Conservation (phyloP, 257 asterid genomes). For the Nicotiana attenuata region DNA sequence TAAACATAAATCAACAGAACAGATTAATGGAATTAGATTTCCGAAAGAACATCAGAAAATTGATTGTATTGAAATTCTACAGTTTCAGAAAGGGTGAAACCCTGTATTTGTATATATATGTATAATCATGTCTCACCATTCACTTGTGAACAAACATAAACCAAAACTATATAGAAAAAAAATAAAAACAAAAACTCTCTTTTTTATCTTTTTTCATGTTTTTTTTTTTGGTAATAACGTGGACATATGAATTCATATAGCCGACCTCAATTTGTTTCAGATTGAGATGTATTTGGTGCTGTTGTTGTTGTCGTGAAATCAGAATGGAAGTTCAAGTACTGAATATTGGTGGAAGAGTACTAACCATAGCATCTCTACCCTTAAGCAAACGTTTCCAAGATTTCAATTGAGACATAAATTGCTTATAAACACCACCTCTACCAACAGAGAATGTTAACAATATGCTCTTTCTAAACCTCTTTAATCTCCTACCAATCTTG, state of each 20-base stretch:
- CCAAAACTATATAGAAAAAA: not conserved
- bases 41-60: not conserved
- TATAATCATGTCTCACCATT: conserved; percentile 2
- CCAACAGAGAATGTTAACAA: conserved; percentile 30
- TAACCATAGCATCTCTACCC: conserved; percentile 20
- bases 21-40: not conserved
- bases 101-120: not conserved
- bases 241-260: not conserved
- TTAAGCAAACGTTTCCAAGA: conserved; percentile 54
- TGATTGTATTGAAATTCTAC: not conserved
- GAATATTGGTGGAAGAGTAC: conserved; percentile 19
- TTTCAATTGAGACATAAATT: conserved; percentile 35
- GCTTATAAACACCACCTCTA: conserved; percentile 36
- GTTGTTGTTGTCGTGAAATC: too few species aligned
- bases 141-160: not conserved
- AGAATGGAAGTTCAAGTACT: not conserved
- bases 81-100: not conserved
- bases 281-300: too few species aligned
- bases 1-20: not conserved
- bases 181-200: not conserved
- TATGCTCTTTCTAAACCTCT: conserved; percentile 45
- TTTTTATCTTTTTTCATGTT: not conserved
- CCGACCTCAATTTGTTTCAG: not conserved
- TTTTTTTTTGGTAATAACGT: too few species aligned
- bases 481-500: conserved; percentile 57